Conservation (phyloP, 345 rosid genomes). For the Erysimum cheiranthoides region DNA sequence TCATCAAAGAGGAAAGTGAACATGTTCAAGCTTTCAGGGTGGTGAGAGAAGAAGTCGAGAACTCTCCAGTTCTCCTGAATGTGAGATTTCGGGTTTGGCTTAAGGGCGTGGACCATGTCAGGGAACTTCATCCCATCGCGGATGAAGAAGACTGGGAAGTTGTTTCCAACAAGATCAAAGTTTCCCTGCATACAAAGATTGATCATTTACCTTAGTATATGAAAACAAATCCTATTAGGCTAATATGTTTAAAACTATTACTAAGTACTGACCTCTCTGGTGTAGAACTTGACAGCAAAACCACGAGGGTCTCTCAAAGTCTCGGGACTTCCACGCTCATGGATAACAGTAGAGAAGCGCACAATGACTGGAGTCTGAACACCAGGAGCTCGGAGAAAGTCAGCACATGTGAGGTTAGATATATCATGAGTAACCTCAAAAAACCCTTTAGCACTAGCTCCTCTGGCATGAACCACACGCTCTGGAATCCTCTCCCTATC, state of each 20-base stretch:
- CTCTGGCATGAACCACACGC: conserved; percentile 96
- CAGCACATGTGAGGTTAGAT: conserved; percentile 76
- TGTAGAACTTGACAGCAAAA: conserved; percentile 91
- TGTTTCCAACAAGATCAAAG: conserved; percentile 99
- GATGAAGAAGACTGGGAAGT: conserved; percentile 90
- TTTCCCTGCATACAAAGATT: conserved; percentile 64
- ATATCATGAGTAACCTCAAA: conserved; percentile 90
- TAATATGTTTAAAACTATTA: not conserved
- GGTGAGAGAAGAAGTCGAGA: conserved; percentile 90
- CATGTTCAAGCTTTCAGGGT: conserved; percentile 92
- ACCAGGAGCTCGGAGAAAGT: conserved; percentile 87
- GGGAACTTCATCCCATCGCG: conserved; percentile 99
- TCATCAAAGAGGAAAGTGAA: conserved; percentile 90
- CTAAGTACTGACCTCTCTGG: conserved; percentile 76
- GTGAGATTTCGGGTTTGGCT: conserved; percentile 97
- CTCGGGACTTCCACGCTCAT: conserved; percentile 95
- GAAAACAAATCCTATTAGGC: not conserved
- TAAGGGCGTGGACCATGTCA: conserved; percentile 89
- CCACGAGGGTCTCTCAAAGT: conserved; percentile 94
- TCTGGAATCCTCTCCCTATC: conserved; percentile 90
- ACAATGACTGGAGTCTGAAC: conserved; percentile 93
- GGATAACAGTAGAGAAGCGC: conserved; percentile 90
- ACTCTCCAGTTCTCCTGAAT: conserved; percentile 97
- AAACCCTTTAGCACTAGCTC: conserved; percentile 94
- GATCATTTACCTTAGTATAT: not conserved